phyloP scores from a whole-genome alignment of 345 rosid genomes.

The Zanthoxylum bungeanum region DNA sequence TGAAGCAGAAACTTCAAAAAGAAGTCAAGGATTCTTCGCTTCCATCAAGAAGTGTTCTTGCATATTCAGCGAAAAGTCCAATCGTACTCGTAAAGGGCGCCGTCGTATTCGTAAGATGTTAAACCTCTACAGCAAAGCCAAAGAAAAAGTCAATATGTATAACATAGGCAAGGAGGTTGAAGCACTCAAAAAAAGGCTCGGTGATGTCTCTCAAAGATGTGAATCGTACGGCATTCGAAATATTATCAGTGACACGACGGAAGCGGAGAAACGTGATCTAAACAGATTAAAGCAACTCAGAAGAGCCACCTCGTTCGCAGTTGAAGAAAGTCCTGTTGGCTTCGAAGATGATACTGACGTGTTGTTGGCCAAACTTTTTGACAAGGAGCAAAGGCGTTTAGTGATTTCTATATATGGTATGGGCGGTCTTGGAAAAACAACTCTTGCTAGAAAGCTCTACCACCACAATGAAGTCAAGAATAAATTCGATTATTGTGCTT shows the following conservation, averaged over 20 bases:
- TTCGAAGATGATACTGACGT: not conserved
- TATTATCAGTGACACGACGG: not conserved
- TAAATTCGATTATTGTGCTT: not conserved
- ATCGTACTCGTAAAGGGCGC: too few species aligned
- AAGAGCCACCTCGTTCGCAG: not conserved
- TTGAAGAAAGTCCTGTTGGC: slow-evolving; percentile 14
- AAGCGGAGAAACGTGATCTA: not conserved
- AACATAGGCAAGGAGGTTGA: slow-evolving; percentile 3
- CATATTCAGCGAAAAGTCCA: not conserved
- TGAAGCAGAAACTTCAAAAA: not conserved
- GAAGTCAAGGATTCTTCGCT: not conserved
- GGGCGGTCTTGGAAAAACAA: slow-evolving; percentile 29
- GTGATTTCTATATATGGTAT: slow-evolving; percentile 20
- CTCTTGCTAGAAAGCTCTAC: slow-evolving; percentile 22
- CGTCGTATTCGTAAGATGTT: not conserved
- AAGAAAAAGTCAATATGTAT: not conserved
- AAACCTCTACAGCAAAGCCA: too few species aligned
- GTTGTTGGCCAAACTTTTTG: slow-evolving; percentile 11
- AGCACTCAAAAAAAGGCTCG: not conserved
- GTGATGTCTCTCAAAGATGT: not conserved
- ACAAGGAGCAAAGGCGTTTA: not conserved
- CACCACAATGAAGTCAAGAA: not conserved
- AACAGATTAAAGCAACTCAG: not conserved
- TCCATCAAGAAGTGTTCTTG: not conserved
- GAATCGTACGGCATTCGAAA: not conserved